A percentile compares a stretch with the other conserved stretches of the same genome.
Evolutionary conservation across 2,329 filamentous ascomycete genomes (phyloP).

Genomic region (Teratosphaeria viscida): DNA sequence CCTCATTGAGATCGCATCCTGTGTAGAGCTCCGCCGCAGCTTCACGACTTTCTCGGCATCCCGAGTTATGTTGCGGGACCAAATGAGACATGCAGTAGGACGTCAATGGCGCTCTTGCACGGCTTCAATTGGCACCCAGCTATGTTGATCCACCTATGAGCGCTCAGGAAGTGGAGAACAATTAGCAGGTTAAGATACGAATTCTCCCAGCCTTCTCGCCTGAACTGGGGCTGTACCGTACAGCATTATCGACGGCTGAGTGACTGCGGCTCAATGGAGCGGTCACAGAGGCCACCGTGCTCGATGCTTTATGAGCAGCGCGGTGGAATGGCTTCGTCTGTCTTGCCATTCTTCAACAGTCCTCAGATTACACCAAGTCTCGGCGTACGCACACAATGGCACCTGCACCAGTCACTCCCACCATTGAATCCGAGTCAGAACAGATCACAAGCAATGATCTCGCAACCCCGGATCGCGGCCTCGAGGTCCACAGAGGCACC

Average conservation of each 20-base stretch:
- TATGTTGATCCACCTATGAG: background rate
- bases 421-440: background rate
- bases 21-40: background rate
- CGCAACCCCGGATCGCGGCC: background rate
- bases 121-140: background rate
- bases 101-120: background rate
- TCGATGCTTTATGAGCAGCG: background rate
- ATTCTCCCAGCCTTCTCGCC: background rate
- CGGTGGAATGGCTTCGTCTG: background rate
- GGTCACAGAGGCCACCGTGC: background rate
- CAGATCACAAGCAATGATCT: background rate
- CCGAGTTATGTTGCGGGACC: background rate
- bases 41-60: background rate
- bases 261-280: background rate
- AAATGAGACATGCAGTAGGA: background rate
- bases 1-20: background rate
- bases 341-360: too few relatives aligned
- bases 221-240: background rate
- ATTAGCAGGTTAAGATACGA: background rate
- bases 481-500: background rate
- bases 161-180: background rate
- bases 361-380: background rate
- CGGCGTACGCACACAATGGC: background rate
- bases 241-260: background rate
- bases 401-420: background rate